Conservation (phyloP, 495 filamentous ascomycete species). For the Margaritispora aquatica region DNA sequence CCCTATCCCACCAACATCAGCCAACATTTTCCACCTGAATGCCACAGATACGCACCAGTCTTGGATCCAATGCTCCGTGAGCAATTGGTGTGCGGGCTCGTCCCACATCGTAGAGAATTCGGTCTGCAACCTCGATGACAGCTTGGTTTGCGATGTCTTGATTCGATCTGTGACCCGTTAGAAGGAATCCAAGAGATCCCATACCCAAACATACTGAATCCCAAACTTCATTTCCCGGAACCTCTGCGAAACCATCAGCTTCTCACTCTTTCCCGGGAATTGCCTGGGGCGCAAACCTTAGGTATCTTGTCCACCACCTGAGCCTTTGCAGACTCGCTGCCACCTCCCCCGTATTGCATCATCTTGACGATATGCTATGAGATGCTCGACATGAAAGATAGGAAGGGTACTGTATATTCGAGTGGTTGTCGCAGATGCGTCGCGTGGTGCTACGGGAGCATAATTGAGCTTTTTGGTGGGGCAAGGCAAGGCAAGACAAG, state of each 20-base stretch:
- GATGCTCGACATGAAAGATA: background rate
- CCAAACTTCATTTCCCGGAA: slow-evolving; percentile 94
- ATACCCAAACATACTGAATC: slow-evolving; percentile 47
- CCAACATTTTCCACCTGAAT: slow-evolving; percentile 18
- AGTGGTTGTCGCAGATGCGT: background rate
- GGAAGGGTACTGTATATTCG: background rate
- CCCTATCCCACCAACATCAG: slow-evolving; percentile 37
- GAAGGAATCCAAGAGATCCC: background rate
- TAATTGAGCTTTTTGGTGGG: background rate
- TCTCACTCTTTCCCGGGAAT: background rate
- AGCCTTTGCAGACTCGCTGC: slow-evolving; percentile 60
- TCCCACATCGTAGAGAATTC: slow-evolving; percentile 82
- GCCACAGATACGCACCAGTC: slow-evolving; percentile 45
- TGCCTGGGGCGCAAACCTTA: slow-evolving; percentile 33
- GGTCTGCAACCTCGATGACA: slow-evolving; percentile 85
- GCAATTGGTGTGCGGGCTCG: slow-evolving; percentile 60
- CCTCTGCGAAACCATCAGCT: slow-evolving; percentile 45
- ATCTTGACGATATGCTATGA: background rate
- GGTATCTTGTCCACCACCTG: slow-evolving; percentile 83
- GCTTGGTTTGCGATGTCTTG: slow-evolving; percentile 92
- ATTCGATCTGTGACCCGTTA: slow-evolving; percentile 42
- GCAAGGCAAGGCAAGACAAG: too few species aligned
- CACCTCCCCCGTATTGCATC: slow-evolving; percentile 21
- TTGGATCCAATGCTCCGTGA: slow-evolving; percentile 80
- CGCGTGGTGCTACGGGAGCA: background rate